Percentiles rank a stretch among this genome's conserved stretches.
Conservation (phyloP, 352 stramenopile species). For the Phytopythium delawarense region DNA sequence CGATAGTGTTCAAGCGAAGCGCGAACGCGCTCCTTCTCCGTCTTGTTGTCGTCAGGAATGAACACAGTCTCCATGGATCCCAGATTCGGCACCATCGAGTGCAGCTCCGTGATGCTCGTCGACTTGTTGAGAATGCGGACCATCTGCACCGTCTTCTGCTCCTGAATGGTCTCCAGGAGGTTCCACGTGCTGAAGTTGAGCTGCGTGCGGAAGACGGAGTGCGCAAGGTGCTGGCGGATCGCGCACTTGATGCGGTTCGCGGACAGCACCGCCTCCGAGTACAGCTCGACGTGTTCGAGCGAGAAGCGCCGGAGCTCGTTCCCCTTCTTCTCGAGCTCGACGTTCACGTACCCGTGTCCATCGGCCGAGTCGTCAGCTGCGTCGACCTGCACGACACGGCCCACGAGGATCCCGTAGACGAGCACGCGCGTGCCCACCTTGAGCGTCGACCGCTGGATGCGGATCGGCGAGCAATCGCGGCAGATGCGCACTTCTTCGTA, state of each 20-base stretch:
- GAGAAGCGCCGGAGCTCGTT: conserved; percentile 41
- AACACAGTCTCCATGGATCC: conserved; percentile 57
- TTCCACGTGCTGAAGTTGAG: conserved; percentile 88
- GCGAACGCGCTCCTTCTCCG: conserved; percentile 56
- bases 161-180: conserved; percentile 71
- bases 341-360: conserved; percentile 52
- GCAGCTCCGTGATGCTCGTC: conserved; percentile 74
- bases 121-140: conserved; percentile 84
- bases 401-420: conserved; percentile 66
- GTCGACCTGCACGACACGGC: conserved; percentile 58
- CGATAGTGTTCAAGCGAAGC: conserved; percentile 68
- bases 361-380: conserved; percentile 54
- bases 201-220: conserved; percentile 74
- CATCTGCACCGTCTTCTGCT: conserved; percentile 82
- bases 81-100: conserved; percentile 73
- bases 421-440: conserved; percentile 71
- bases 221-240: conserved; percentile 64
- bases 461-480: conserved; percentile 69
- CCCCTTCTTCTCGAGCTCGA: conserved; percentile 46
- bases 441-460: conserved; percentile 61
- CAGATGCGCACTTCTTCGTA: conserved; percentile 83
- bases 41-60: conserved; percentile 36
- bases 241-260: conserved; percentile 81
- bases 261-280: conserved; percentile 71
- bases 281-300: conserved; percentile 73